These are phyloP conservation scores for Darksidea phi DNA, from an alignment of 495 filamentous ascomycete genomes.

Conservation along the genomic window DNA sequence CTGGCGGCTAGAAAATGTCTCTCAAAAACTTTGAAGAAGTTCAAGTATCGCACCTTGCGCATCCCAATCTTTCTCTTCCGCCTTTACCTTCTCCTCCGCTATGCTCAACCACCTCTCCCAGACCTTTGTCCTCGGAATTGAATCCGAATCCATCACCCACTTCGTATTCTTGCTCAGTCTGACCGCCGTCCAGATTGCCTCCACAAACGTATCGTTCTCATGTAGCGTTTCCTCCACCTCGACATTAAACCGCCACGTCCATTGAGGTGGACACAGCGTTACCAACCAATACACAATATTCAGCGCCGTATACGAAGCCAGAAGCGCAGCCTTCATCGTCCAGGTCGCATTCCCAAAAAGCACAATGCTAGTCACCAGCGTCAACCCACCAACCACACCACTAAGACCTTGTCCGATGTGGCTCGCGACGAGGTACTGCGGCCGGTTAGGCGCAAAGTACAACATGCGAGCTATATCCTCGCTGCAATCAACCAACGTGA, in stretches of 20 bases:
- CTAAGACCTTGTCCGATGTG: slow-evolving; percentile 48
- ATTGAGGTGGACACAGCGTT: slow-evolving; percentile 32
- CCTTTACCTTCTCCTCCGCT: background rate
- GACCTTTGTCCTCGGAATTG: background rate
- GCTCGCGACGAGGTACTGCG: slow-evolving; percentile 53
- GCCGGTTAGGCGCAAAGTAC: slow-evolving; percentile 58
- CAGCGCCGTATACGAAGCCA: slow-evolving; percentile 55
- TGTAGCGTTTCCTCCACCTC: background rate
- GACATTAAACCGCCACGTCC: background rate
- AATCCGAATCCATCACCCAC: background rate
- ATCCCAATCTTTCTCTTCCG: background rate
- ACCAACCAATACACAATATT: slow-evolving; percentile 62
- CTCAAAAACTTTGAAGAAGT: background rate
- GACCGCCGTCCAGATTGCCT: background rate
- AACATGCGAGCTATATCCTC: slow-evolving; percentile 66
- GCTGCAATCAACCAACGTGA: slow-evolving; percentile 59
- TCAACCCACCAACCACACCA: slow-evolving; percentile 53
- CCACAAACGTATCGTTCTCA: background rate
- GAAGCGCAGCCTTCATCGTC: slow-evolving; percentile 59
- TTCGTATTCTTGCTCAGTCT: background rate
- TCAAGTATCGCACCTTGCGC: background rate
- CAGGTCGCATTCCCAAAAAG: slow-evolving; percentile 62
- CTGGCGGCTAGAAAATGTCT: background rate
- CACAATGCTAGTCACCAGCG: slow-evolving; percentile 62
- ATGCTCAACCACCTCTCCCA: background rate